Evolutionary conservation across 1,284 basidiomycete genomes (phyloP), one percentile per base, ranked within the genome.

Genomic region (Albatrellus sp.): DNA sequence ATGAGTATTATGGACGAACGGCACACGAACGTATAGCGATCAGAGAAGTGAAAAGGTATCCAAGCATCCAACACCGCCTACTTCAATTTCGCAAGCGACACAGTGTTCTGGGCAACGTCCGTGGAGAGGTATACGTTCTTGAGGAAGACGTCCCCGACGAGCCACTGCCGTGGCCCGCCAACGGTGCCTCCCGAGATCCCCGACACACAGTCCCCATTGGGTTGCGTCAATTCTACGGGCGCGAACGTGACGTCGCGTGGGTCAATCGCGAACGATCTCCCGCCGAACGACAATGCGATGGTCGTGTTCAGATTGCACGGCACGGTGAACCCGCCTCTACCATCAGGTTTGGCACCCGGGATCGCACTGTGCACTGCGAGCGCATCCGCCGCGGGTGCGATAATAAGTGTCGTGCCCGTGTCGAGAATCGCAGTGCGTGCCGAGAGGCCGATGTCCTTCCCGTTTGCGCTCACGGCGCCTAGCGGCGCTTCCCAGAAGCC

Each of bases 401-500:
- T 57, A 49, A 82, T 73, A 55, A 84, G 70, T 34, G 81, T 83
- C 51, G 80, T 85, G 50, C 84, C 84, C 30, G 83, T 87, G 64
- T 89, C 85, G 52, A 89, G 73, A 60, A 89, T 83, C 43, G 83
- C 77, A 33, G 75, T 77, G 55, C 81, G 77, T 37, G 73, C 73
- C 14, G 57, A 50, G 38, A 86, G 63, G 12, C 73, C 70, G 35
- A 72, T 55, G 56, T 72, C 66, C 39, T 64, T 52, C 16, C 75
- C 79, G 52, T 80, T 66, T 48, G 83, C 73, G 17, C 72, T 66
- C 47, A 83, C 65, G 4, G 65, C 63, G 51, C 75, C 71, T 58
- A 91, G 62, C 3, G 60, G 59, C 8, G 69, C 80, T 64, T 87
- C 82, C 88, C 87, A 91, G 69, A 90, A 91, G 30, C 88, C 84